Evolutionary conservation across 1,284 basidiomycete genomes (phyloP).

Genomic region (Schizopora paradoxa): DNA sequence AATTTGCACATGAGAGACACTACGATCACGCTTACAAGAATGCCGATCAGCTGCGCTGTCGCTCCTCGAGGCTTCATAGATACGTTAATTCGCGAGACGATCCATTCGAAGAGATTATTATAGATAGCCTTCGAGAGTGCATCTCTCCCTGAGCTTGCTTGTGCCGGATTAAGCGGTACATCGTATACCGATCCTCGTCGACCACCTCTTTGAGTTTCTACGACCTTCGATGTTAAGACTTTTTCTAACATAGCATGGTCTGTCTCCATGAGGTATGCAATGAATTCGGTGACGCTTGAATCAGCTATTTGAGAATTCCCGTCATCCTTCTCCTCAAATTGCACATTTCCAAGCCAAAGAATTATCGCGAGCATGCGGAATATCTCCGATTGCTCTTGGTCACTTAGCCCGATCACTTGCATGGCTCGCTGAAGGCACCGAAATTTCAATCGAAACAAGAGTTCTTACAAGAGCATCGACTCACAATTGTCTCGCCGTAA

Average conservation of each 20-base stretch:
- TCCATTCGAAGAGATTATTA: constrained; percentile 99
- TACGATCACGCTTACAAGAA: constrained; percentile 53
- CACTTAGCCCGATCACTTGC: constrained; percentile 84
- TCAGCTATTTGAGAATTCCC: constrained; percentile 85
- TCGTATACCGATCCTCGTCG: constrained; percentile 94
- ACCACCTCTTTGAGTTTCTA: constrained; percentile 93
- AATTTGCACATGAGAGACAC: background rate
- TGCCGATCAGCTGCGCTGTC: constrained; percentile 87
- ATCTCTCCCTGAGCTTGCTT: constrained; percentile 86
- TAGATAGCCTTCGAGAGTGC: constrained; percentile 96
- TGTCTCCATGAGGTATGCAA: constrained; percentile 91
- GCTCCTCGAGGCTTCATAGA: constrained; percentile 87
- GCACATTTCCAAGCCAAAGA: constrained; percentile 96
- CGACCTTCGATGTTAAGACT: constrained; percentile 77
- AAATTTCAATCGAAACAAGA: constrained; percentile 20
- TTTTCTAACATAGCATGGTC: constrained; percentile 80
- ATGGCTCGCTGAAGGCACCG: constrained; percentile 70
- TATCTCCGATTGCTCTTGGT: constrained; percentile 87
- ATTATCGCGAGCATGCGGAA: constrained; percentile 90
- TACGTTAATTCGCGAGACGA: constrained; percentile 91
- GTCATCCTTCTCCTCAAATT: constrained; percentile 85
- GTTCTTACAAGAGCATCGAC: constrained; percentile 23
- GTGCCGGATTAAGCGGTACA: constrained; percentile 91
- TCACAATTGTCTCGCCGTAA: constrained; percentile 82
- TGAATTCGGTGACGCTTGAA: constrained; percentile 89